These are phyloP conservation scores for Chondrus crispus DNA, from an alignment of 23 red algal genomes.

Conservation along the genomic window DNA sequence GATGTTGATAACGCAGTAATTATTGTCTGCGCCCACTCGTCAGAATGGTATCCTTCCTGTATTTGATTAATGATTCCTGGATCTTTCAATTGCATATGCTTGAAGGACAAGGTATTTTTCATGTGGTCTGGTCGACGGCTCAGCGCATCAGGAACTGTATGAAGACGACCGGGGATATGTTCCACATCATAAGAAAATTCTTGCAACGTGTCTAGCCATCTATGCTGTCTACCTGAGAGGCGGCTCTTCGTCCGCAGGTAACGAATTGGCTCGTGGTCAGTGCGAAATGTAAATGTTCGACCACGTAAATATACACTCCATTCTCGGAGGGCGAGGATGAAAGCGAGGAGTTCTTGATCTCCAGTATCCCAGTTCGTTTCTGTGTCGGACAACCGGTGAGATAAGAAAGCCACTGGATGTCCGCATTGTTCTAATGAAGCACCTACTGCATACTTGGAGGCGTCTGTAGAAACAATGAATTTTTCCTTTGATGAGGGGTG, in stretches of 20 bases:
- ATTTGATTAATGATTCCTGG: background rate
- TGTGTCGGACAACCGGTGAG: background rate
- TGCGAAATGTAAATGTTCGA: background rate
- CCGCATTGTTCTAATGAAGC: background rate
- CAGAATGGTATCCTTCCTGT: background rate
- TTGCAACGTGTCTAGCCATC: slow-evolving; percentile 16
- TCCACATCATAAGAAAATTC: background rate
- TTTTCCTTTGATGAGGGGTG: background rate
- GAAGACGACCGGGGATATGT: background rate
- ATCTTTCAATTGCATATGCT: background rate
- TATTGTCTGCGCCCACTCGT: background rate
- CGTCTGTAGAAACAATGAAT: slow-evolving; percentile 9
- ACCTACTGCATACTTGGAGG: slow-evolving; percentile 17
- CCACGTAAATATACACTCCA: background rate
- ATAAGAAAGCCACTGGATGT: slow-evolving; percentile 14
- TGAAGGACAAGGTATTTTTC: background rate
- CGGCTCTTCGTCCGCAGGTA: slow-evolving; percentile 1
- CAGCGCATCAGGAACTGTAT: background rate
- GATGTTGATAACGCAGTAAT: background rate
- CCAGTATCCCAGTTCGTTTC: slow-evolving; percentile 24
- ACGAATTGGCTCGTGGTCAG: slow-evolving; percentile 25
- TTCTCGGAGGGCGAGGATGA: background rate
- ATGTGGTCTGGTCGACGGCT: background rate
- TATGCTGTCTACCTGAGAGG: background rate
- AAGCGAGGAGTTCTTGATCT: background rate